Evolutionary conservation across 1,139 yeast genomes (phyloP).

Genomic region (Eremothecium cymbalariae): DNA sequence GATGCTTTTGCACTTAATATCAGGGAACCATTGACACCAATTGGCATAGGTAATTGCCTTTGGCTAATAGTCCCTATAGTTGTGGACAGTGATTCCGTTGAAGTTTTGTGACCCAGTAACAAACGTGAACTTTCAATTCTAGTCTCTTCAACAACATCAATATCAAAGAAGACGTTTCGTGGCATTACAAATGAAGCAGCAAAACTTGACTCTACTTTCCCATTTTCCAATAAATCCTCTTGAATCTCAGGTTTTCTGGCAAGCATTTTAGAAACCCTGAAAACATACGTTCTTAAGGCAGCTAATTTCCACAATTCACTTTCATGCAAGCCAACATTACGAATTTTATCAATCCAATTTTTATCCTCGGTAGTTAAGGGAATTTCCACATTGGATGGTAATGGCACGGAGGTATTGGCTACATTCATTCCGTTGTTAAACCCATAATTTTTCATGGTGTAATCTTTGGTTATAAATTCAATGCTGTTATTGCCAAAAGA

Average conservation of each 20-base stretch:
- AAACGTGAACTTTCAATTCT: conserved; percentile 8
- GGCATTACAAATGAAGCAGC: conserved; percentile 40
- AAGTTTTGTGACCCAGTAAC: conserved; percentile 5
- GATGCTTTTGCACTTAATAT: conserved; percentile 33
- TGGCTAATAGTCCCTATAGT: not conserved
- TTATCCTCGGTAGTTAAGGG: conserved; percentile 52
- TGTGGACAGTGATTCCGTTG: not conserved
- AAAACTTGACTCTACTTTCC: conserved; percentile 11
- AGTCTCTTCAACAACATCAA: conserved; percentile 23
- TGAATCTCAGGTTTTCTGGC: conserved; percentile 11
- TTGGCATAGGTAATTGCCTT: conserved; percentile 14
- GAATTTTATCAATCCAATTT: conserved; percentile 62
- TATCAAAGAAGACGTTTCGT: conserved; percentile 60
- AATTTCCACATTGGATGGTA: conserved; percentile 35
- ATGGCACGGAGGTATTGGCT: conserved; percentile 30
- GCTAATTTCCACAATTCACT: conserved; percentile 79
- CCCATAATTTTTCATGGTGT: conserved; percentile 25
- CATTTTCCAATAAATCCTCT: conserved; percentile 13
- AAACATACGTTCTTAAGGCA: conserved; percentile 58
- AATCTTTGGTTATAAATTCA: conserved; percentile 34
- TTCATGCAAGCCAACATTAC: conserved; percentile 60
- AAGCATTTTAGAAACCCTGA: conserved; percentile 41
- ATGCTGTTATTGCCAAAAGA: conserved; percentile 39
- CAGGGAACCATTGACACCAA: conserved; percentile 30
- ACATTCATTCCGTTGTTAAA: conserved; percentile 22